These are phyloP conservation scores for Arthroderma uncinatum DNA, from an alignment of 2,329 filamentous ascomycete genomes.

Conservation along the genomic window DNA sequence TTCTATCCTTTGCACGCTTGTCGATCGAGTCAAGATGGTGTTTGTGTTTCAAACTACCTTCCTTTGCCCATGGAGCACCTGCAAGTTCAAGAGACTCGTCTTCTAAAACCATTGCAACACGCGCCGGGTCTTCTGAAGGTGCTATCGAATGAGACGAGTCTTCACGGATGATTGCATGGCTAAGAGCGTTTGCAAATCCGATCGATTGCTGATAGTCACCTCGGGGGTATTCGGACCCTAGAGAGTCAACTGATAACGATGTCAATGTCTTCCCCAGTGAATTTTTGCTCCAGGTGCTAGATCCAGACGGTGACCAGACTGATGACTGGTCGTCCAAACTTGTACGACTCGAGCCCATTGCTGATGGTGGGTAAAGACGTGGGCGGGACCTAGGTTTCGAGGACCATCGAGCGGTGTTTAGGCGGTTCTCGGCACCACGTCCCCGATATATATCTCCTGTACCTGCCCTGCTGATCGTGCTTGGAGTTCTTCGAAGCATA, in stretches of 20 bases:
- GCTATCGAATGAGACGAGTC: slow-evolving; percentile 44
- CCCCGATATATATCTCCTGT: slow-evolving; percentile 66
- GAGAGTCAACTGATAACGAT: slow-evolving; percentile 83
- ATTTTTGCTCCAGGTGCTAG: slow-evolving; percentile 92
- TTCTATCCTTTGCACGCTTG: slow-evolving; percentile 84
- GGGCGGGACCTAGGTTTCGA: slow-evolving; percentile 78
- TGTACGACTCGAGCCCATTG: slow-evolving; percentile 80
- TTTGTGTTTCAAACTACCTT: slow-evolving; percentile 91
- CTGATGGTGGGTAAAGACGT: slow-evolving; percentile 62
- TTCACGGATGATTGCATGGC: slow-evolving; percentile 91
- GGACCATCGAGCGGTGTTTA: slow-evolving; percentile 60
- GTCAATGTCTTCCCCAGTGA: slow-evolving; percentile 84
- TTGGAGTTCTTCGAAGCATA: slow-evolving; percentile 74
- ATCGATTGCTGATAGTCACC: slow-evolving; percentile 91
- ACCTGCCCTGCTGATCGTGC: slow-evolving; percentile 82
- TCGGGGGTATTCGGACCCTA: slow-evolving; percentile 62
- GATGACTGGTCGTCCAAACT: slow-evolving; percentile 86
- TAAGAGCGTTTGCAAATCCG: slow-evolving; percentile 91
- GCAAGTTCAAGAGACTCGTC: slow-evolving; percentile 85
- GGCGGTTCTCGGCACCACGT: slow-evolving; percentile 54
- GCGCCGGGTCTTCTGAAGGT: slow-evolving; percentile 50
- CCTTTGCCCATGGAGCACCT: slow-evolving; percentile 96
- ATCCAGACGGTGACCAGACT: slow-evolving; percentile 80
- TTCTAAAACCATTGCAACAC: slow-evolving; percentile 60
- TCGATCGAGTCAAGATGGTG: slow-evolving; percentile 85